Conservation (phyloP, 495 filamentous ascomycete genomes). For the Geopyxis carbonaria region DNA sequence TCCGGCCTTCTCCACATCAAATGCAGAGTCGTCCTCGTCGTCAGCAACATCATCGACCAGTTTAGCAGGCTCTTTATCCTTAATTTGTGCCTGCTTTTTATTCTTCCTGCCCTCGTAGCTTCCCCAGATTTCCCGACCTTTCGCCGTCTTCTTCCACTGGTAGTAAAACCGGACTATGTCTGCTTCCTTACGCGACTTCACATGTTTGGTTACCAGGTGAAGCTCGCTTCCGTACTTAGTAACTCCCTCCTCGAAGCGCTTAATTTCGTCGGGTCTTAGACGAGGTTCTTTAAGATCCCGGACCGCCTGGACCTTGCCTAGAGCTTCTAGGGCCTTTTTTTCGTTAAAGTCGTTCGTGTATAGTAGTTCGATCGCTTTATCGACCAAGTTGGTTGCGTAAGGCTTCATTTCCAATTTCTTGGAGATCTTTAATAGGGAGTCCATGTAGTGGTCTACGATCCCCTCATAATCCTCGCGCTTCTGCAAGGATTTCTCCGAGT, state of each 20-base stretch:
- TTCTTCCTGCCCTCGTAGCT: slow-evolving; percentile 69
- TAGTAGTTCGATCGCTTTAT: slow-evolving; percentile 65
- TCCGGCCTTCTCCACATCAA: slow-evolving; percentile 73
- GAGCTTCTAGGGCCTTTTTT: slow-evolving; percentile 51
- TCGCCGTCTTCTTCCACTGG: slow-evolving; percentile 89
- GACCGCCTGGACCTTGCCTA: slow-evolving; percentile 48
- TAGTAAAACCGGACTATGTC: slow-evolving; percentile 88
- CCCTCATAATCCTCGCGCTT: slow-evolving; percentile 9
- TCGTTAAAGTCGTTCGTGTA: slow-evolving; percentile 52
- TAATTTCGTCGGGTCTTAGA: slow-evolving; percentile 57
- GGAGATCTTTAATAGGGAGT: slow-evolving; percentile 4
- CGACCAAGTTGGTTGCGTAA: slow-evolving; percentile 64
- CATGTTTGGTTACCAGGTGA: slow-evolving; percentile 63
- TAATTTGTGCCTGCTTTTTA: slow-evolving; percentile 60
- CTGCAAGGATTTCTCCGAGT: slow-evolving; percentile 11
- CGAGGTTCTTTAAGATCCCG: slow-evolving; percentile 75
- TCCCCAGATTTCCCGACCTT: slow-evolving; percentile 76
- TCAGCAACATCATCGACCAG: slow-evolving; percentile 85
- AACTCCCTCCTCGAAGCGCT: slow-evolving; percentile 84
- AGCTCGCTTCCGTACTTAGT: slow-evolving; percentile 83
- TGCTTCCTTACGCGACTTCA: slow-evolving; percentile 58
- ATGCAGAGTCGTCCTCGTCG: slow-evolving; percentile 87
- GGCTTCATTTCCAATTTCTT: slow-evolving; percentile 25
- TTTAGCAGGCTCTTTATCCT: slow-evolving; percentile 49
- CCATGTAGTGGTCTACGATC: slow-evolving; percentile 16